These are phyloP conservation scores for Xylaria grammica DNA, from an alignment of 495 filamentous ascomycete species.

Conservation along the genomic window DNA sequence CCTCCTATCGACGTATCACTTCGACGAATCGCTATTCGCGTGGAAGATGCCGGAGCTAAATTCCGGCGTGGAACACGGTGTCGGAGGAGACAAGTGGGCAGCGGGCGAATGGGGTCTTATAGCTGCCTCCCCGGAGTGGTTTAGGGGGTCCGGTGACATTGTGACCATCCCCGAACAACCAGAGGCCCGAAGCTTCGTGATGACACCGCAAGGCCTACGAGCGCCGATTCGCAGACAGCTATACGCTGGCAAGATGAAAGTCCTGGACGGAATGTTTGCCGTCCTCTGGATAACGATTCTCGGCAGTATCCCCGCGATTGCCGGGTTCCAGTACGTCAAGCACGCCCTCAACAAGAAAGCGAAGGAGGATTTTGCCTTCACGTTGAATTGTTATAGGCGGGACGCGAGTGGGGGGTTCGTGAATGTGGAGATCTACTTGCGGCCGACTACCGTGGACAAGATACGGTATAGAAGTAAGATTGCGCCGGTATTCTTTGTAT, in stretches of 20 bases:
- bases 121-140: not conserved
- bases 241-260: not conserved
- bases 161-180: not conserved
- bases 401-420: not conserved
- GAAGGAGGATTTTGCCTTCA: slow-evolving; percentile 7
- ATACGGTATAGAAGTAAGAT: not conserved
- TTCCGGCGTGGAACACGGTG: not conserved
- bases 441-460: not conserved
- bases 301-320: not conserved
- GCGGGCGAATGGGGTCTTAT: slow-evolving; percentile 3
- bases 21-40: slow-evolving; percentile 10
- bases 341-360: not conserved
- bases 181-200: not conserved
- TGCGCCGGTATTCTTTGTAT: not conserved
- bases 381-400: slow-evolving; percentile 10
- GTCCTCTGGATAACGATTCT: not conserved
- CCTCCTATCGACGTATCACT: not conserved
- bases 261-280: not conserved
- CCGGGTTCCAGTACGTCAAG: slow-evolving; percentile 7
- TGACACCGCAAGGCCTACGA: not conserved
- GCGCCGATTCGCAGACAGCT: slow-evolving; percentile 5
- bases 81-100: not conserved
- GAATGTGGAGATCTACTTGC: slow-evolving; percentile 7
- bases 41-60: not conserved
- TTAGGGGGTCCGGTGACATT: not conserved